phyloP scores from a whole-genome alignment of 139 green algal genomes.

The Axilococcus clingmanii region DNA sequence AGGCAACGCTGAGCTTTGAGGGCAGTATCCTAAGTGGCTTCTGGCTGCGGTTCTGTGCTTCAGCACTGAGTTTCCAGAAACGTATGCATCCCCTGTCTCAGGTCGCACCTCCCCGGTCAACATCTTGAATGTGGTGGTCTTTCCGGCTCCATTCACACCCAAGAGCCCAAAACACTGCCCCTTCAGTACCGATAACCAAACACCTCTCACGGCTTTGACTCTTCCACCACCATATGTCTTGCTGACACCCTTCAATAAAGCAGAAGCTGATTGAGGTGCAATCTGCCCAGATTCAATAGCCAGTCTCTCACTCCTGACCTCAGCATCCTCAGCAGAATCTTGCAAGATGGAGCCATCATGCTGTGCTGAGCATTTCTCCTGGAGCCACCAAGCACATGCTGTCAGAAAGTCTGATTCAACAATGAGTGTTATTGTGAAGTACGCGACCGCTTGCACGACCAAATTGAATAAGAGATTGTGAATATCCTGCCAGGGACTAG shows the following conservation, averaged over 20 bases:
- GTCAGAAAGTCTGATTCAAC: no score
- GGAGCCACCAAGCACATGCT: no score
- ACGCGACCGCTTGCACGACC: no score
- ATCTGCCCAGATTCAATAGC: slow-evolving; percentile 23
- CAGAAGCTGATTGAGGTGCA: not conserved
- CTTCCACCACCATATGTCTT: slow-evolving; percentile 35
- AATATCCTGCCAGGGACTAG: no score
- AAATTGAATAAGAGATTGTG: no score
- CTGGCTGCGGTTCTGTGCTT: slow-evolving; percentile 25
- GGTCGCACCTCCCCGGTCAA: slow-evolving; percentile 30
- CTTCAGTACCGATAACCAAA: slow-evolving; percentile 48
- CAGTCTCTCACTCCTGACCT: slow-evolving; percentile 43
- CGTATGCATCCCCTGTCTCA: slow-evolving; percentile 40
- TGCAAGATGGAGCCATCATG: not conserved
- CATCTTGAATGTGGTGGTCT: slow-evolving; percentile 51
- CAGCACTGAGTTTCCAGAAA: slow-evolving; percentile 44
- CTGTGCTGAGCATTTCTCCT: not conserved
- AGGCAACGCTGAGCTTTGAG: slow-evolving; percentile 27
- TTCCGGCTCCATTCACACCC: slow-evolving; percentile 50
- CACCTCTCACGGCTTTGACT: slow-evolving; percentile 30
- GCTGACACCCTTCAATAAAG: slow-evolving; percentile 41
- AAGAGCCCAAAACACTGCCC: slow-evolving; percentile 50
- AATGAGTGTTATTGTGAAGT: no score
- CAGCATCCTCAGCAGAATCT: slow-evolving; percentile 36
- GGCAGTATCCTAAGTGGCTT: slow-evolving; percentile 61